A percentile compares a stretch with the other conserved stretches of the same genome.
phyloP scores from a whole-genome alignment of 371 early-diverging fungal species.

The Mucor irregularis region DNA sequence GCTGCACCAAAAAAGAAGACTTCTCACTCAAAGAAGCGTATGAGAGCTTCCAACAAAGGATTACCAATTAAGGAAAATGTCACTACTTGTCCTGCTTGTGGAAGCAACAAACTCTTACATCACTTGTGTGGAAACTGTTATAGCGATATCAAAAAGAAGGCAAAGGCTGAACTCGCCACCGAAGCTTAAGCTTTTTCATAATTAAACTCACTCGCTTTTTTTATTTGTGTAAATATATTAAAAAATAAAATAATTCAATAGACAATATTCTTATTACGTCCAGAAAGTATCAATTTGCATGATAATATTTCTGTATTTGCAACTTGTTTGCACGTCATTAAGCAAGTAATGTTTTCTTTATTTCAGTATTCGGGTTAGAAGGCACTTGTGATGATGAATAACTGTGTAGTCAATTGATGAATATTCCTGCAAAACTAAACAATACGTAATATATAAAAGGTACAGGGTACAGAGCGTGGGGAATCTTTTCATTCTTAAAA shows the following conservation, averaged over 20 bases:
- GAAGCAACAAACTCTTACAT: conserved; percentile 70
- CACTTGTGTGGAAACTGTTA: conserved; percentile 82
- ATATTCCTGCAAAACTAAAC: no score
- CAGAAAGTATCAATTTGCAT: no score
- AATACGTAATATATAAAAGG: no score
- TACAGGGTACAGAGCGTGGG: no score
- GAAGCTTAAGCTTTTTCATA: conserved; percentile 1
- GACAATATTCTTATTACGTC: neutral
- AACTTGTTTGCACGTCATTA: no score
- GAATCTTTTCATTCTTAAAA: no score
- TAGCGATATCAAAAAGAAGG: conserved; percentile 56
- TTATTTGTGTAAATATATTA: neutral
- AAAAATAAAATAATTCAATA: neutral
- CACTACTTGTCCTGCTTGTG: conserved; percentile 72
- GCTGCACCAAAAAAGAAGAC: conserved; percentile 89
- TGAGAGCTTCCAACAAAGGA: conserved; percentile 82
- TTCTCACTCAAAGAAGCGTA: conserved; percentile 84
- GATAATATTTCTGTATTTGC: neutral
- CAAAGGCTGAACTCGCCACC: conserved; percentile 15
- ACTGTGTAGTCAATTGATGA: no score
- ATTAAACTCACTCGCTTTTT: neutral
- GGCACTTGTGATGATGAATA: no score
- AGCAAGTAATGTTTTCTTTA: no score
- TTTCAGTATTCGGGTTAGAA: no score
- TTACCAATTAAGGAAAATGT: conserved; percentile 75